phyloP scores from a whole-genome alignment of 1,284 basidiomycete species.

The Puccinia triticina region DNA sequence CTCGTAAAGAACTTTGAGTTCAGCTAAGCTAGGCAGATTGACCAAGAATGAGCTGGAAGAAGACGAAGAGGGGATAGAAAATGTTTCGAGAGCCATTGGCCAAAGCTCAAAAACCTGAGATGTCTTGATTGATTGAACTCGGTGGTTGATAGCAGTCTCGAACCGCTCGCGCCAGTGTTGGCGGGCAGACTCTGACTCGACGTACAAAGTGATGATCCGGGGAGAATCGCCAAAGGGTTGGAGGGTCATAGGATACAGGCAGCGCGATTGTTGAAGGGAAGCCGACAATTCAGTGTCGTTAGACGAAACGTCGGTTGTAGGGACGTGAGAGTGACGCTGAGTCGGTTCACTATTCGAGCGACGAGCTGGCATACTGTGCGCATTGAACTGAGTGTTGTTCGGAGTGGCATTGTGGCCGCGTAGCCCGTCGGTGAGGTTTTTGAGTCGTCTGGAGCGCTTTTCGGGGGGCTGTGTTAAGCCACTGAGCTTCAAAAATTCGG shows the following conservation, averaged over 20 bases:
- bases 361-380: not conserved
- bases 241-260: conserved; percentile 40
- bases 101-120: conserved; percentile 70
- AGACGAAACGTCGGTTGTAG: not conserved
- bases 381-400: not conserved
- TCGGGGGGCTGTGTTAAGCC: conserved; percentile 30
- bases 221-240: conserved; percentile 42
- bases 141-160: conserved; percentile 80
- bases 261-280: conserved; percentile 26
- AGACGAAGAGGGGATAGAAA: conserved; percentile 26
- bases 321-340: not conserved
- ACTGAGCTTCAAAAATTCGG: conserved; percentile 40
- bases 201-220: conserved; percentile 69
- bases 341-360: conserved; percentile 11
- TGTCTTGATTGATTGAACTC: conserved; percentile 82
- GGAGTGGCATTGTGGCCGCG: conserved; percentile 9
- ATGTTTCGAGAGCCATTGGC: conserved; percentile 52
- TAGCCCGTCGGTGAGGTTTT: conserved; percentile 5
- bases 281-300: not conserved
- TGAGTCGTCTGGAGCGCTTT: conserved; percentile 31
- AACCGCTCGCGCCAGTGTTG: conserved; percentile 86
- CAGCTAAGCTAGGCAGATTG: conserved; percentile 25
- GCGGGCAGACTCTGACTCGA: conserved; percentile 74
- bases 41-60: conserved; percentile 22
- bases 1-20: conserved; percentile 27